These are phyloP conservation scores for Schwanniomyces occidentalis DNA, from an alignment of 805 yeast genomes.

Conservation along the genomic window DNA sequence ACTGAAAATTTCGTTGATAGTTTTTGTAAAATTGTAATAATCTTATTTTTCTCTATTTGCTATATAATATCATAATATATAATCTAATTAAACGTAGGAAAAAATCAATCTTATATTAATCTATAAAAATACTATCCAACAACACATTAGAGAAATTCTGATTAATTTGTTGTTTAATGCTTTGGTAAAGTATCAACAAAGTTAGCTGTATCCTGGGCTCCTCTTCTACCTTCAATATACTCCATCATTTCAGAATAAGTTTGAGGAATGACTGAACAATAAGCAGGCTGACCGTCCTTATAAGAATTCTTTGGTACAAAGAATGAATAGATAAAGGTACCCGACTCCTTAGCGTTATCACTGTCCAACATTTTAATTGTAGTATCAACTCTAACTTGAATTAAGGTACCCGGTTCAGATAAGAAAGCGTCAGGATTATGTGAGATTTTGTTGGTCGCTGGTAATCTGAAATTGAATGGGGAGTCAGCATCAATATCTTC, in stretches of 20 bases:
- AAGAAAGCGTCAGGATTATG: slow-evolving; percentile 57
- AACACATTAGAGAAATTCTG: too few species aligned
- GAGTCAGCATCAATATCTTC: slow-evolving; percentile 25
- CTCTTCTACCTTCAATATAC: slow-evolving; percentile 85
- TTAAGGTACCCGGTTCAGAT: slow-evolving; percentile 78
- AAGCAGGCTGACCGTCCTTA: slow-evolving; percentile 51
- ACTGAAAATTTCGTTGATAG: too few species aligned
- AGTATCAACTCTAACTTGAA: slow-evolving; percentile 89
- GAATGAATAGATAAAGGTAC: slow-evolving; percentile 86
- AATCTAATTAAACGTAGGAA: too few species aligned
- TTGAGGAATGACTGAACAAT: slow-evolving; percentile 78
- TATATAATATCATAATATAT: too few species aligned
- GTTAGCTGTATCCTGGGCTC: slow-evolving; percentile 79
- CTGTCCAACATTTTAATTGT: slow-evolving; percentile 68
- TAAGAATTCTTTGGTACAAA: slow-evolving; percentile 67
- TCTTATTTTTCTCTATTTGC: too few species aligned
- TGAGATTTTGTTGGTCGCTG: slow-evolving; percentile 58
- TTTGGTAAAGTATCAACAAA: slow-evolving; percentile 47
- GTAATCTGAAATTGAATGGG: slow-evolving; percentile 52
- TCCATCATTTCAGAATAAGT: slow-evolving; percentile 91
- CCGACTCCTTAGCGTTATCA: slow-evolving; percentile 66
- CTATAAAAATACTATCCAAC: too few species aligned
- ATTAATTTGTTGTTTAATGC: too few species aligned
- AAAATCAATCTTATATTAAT: too few species aligned
- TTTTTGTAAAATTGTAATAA: too few species aligned